phyloP scores from a whole-genome alignment of 2,329 filamentous ascomycete species.

The Boeremia lycopersici region DNA sequence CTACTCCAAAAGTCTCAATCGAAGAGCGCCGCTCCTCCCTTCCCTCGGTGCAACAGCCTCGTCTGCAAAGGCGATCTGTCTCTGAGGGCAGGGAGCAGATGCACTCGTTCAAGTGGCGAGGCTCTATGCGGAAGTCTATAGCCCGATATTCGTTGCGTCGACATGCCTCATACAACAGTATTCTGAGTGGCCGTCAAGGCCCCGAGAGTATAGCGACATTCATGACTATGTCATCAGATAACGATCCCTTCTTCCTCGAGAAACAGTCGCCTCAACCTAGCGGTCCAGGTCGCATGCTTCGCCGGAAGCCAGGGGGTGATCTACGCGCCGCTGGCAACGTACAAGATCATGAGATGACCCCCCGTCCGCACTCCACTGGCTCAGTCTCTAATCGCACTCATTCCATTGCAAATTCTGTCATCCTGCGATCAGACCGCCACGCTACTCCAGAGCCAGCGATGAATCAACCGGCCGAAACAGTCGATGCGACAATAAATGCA shows the following conservation, averaged over 20 bases:
- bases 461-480: conserved; percentile 14
- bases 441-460: conserved; percentile 23
- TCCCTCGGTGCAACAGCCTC: conserved; percentile 24
- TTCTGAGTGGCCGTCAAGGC: conserved; percentile 57
- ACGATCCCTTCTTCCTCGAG: conserved; percentile 49
- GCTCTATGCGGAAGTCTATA: conserved; percentile 35
- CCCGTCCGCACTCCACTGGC: conserved; percentile 56
- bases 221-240: conserved; percentile 49
- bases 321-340: conserved; percentile 55
- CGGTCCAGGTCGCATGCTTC: conserved; percentile 47
- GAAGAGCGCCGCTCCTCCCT: conserved; percentile 29
- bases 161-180: conserved; percentile 66
- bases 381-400: conserved; percentile 53
- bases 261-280: conserved; percentile 30
- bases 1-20: conserved; percentile 12
- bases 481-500: conserved; percentile 15
- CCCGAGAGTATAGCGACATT: conserved; percentile 66
- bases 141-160: conserved; percentile 56
- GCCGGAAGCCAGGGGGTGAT: conserved; percentile 56
- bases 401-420: conserved; percentile 48
- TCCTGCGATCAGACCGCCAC: conserved; percentile 41
- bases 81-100: conserved; percentile 41
- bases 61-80: conserved; percentile 34
- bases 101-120: conserved; percentile 44
- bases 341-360: conserved; percentile 51